Conservation (phyloP, 2,329 filamentous ascomycete genomes). For the Malbranchea cinnamomea region DNA sequence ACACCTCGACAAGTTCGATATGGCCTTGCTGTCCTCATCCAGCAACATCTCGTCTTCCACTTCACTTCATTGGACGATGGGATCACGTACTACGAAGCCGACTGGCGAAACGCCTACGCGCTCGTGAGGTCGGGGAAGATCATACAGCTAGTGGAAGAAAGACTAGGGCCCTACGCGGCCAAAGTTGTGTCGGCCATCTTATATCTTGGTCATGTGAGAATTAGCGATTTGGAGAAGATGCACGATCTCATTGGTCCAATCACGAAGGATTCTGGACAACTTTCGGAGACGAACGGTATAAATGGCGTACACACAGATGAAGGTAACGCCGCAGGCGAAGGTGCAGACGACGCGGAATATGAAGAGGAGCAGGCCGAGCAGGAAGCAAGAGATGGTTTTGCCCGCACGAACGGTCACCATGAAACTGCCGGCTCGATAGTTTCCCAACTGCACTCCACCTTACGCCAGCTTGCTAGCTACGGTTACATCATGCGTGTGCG, state of each 20-base stretch:
- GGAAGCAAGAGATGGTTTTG: conserved; percentile 5
- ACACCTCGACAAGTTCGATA: conserved; percentile 62
- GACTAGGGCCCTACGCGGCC: conserved; percentile 60
- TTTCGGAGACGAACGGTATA: conserved; percentile 14
- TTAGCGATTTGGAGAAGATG: conserved; percentile 30
- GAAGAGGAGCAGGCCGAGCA: conserved; percentile 16
- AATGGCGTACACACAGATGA: conserved; percentile 12
- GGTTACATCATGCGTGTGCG: conserved; percentile 26
- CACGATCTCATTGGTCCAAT: conserved; percentile 19
- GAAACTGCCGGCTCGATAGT: conserved; percentile 9
- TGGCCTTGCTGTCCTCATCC: conserved; percentile 69
- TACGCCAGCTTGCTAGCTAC: conserved; percentile 26
- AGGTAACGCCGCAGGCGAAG: conserved; percentile 10
- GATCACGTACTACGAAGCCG: conserved; percentile 67
- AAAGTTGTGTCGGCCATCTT: conserved; percentile 62
- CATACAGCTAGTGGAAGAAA: conserved; percentile 55
- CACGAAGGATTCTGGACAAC: conserved; percentile 5
- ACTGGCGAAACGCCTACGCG: conserved; percentile 65
- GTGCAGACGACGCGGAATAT: conserved; percentile 28
- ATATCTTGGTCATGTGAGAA: conserved; percentile 57
- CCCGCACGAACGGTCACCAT: conserved; percentile 14
- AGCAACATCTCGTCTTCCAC: conserved; percentile 74
- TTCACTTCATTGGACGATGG: conserved; percentile 47
- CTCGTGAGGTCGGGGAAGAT: conserved; percentile 71
- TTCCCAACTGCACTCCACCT: conserved; percentile 21